Percentiles rank a stretch among this genome's conserved stretches.
Conservation (phyloP, 2,329 filamentous ascomycete genomes). For the Fonsecaea pugnacius region DNA sequence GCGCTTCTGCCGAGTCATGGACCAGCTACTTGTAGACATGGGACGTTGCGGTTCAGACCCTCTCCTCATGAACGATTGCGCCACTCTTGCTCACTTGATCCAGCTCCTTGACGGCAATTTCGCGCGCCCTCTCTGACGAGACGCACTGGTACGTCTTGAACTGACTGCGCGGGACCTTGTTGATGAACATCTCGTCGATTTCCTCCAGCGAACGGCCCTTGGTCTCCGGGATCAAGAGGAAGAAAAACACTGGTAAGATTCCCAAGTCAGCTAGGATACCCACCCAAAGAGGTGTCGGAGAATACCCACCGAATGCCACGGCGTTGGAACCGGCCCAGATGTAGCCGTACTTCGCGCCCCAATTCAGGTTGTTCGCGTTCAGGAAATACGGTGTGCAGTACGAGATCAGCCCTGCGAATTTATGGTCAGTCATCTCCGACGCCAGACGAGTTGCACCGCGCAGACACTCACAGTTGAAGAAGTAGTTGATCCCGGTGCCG, state of each 20-base stretch:
- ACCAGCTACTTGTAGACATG: background rate
- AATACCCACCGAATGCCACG: slow-evolving; percentile 43
- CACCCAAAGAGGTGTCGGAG: background rate
- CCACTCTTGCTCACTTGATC: slow-evolving; percentile 9
- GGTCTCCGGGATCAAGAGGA: slow-evolving; percentile 39
- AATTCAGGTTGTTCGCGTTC: slow-evolving; percentile 48
- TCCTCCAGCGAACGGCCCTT: slow-evolving; percentile 38
- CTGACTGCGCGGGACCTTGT: slow-evolving; percentile 21
- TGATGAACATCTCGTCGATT: slow-evolving; percentile 41
- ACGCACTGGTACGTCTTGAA: slow-evolving; percentile 30
- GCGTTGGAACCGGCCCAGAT: slow-evolving; percentile 53
- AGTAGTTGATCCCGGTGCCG: slow-evolving; percentile 49
- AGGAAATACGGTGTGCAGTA: slow-evolving; percentile 39
- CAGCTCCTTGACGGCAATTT: slow-evolving; percentile 20
- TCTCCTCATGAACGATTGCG: slow-evolving; percentile 12
- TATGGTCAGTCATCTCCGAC: slow-evolving; percentile 6
- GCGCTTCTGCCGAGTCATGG: background rate
- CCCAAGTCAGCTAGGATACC: background rate
- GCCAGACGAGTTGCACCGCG: background rate
- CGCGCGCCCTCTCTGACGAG: slow-evolving; percentile 23
- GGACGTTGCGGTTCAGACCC: background rate
- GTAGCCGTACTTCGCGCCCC: slow-evolving; percentile 54
- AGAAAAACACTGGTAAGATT: slow-evolving; percentile 12
- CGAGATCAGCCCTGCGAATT: slow-evolving; percentile 5
- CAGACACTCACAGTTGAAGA: slow-evolving; percentile 41